Evolutionary conservation across 257 asterid species (phyloP).

Genomic region (Rehmannia glutinosa): DNA sequence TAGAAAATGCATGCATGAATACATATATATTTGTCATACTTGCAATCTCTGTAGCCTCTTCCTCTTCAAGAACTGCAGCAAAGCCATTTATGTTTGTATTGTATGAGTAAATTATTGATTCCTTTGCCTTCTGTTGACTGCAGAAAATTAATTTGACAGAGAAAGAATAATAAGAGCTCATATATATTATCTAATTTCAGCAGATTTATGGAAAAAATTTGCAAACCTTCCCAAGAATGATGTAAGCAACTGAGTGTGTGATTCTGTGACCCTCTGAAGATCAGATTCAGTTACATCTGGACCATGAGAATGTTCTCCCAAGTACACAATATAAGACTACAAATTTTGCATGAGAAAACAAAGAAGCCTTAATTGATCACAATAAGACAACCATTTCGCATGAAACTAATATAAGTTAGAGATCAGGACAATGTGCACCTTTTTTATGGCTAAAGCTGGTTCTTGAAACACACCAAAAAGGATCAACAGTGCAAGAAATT

Average conservation of each 20-base stretch:
- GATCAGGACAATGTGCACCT: slow-evolving; percentile 31
- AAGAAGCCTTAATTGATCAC: too few relatives aligned
- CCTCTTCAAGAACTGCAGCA: slow-evolving; percentile 66
- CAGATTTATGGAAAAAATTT: neutral
- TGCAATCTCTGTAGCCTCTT: slow-evolving; percentile 52
- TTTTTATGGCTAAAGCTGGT: slow-evolving; percentile 52
- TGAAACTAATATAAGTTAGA: neutral
- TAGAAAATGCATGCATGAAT: neutral
- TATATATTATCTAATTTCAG: neutral
- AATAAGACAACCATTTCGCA: too few relatives aligned
- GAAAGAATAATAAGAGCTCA: neutral
- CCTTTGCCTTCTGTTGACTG: slow-evolving; percentile 54
- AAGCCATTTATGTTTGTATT: slow-evolving; percentile 63
- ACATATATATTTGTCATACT: slow-evolving; percentile 25
- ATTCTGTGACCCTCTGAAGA: slow-evolving; percentile 34
- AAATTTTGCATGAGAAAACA: too few relatives aligned
- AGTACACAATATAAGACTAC: slow-evolving; percentile 64
- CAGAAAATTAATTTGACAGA: neutral
- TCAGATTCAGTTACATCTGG: slow-evolving; percentile 31
- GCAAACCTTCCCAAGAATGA: slow-evolving; percentile 62
- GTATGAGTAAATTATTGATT: slow-evolving; percentile 66
- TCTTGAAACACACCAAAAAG: slow-evolving; percentile 28
- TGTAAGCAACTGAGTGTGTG: slow-evolving; percentile 54
- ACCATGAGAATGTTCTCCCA: slow-evolving; percentile 87
- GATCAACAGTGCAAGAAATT: slow-evolving; percentile 26